Base-by-base conservation (phyloP, 768 basidiomycete genomes). In the Rubroboletus satanas region DNA sequence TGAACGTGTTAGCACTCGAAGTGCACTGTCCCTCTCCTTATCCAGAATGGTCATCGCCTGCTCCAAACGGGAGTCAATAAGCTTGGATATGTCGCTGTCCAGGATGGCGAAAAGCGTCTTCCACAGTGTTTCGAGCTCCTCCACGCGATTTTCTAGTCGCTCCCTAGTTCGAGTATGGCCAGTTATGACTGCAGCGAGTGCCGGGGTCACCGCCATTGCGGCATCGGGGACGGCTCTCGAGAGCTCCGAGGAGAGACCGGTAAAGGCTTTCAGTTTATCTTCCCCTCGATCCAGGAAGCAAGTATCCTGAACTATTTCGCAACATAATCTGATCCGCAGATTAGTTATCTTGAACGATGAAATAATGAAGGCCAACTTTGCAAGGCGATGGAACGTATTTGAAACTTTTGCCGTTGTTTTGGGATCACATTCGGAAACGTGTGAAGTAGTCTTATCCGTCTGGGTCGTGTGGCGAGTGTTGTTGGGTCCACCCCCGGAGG, bases 241-340 rank as follows among this genome's bases (percentile, higher is more conserved):
- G 31, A 83, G 70, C 15, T 77, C 73, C 37, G 75, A 66, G 8
- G 79, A 79, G 45, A 83, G 69, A 33, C 78, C 75, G 3, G 74
- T 79, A 55, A 79, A 83, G 3, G 77, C 78, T 55, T 76, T 72
- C 37, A 78, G 58, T 61, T 79, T 82, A 48, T 73, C 70, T 55
- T 75, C 78, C 59, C 80, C 80, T 52, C 66, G 72, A 41, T 75
- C 73, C 37, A 78, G 70, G 44, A 68, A 67, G 51, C 73, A 75
- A 17, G 71, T 69, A 50, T 79, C 72, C 65, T 76, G 73, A 48
- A 78, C 72, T 45, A 76, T 69, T 60, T 79, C 68, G 44, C 73
- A 75, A 28, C 79, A 78, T 28, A 81, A 59, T 59, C 82, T 83
- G 49, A 23, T 42, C 38, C 35, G 56, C 32, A 36, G 28, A 54